Conservation (phyloP, 257 asterid species). For the Echium plantagineum region DNA sequence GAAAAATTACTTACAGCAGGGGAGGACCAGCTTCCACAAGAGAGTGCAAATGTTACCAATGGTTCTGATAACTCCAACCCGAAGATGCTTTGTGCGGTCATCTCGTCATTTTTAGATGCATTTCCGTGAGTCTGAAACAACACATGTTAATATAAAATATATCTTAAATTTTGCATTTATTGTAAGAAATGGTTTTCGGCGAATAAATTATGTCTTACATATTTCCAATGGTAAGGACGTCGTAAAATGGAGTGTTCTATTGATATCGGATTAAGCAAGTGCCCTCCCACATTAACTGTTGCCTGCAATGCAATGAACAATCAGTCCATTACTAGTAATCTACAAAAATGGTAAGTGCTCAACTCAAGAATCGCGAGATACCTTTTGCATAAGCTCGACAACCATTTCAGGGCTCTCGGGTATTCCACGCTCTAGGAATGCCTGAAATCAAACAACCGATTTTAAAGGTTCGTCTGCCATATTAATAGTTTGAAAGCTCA, state of each 20-base stretch:
- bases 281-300: slow-evolving; percentile 61
- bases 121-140: slow-evolving; percentile 42
- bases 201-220: slow-evolving; percentile 25
- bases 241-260: slow-evolving; percentile 73
- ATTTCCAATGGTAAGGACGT: slow-evolving; percentile 66
- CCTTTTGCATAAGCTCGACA: slow-evolving; percentile 67
- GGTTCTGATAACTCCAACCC: slow-evolving; percentile 78
- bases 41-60: slow-evolving; percentile 79
- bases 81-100: slow-evolving; percentile 34
- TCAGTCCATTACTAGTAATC: not conserved
- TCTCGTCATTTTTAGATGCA: slow-evolving; percentile 45
- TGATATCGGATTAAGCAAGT: slow-evolving; percentile 51
- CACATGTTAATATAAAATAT: slow-evolving; percentile 1
- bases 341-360: not conserved
- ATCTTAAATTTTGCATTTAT: not conserved
- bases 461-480: not conserved
- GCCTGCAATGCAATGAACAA: slow-evolving; percentile 29
- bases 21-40: slow-evolving; percentile 97
- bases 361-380: slow-evolving; percentile 10
- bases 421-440: slow-evolving; percentile 62
- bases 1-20: slow-evolving; percentile 64
- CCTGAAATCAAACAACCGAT: slow-evolving; percentile 26
- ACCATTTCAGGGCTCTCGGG: slow-evolving; percentile 60
- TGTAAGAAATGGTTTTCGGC: not conserved
- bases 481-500: no score